Conservation (phyloP, 129 eudicot species). For the Heracleum sosnowskyi region DNA sequence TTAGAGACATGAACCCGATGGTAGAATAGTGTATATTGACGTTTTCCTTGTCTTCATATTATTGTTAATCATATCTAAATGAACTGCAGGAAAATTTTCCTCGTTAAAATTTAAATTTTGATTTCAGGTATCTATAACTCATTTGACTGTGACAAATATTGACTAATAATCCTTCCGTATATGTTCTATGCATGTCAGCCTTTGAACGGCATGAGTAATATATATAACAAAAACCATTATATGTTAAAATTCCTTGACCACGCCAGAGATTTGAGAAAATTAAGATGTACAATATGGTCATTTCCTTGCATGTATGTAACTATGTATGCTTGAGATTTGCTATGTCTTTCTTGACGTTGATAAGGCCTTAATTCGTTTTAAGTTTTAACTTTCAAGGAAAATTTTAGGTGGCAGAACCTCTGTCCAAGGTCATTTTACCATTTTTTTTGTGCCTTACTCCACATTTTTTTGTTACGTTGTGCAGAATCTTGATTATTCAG, state of each 20-base stretch:
- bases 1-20: too few relatives aligned
- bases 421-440: not conserved
- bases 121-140: not conserved
- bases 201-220: not conserved
- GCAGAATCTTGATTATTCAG: slow-evolving; percentile 52
- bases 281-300: not conserved
- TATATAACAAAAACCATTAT: not conserved
- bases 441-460: not conserved
- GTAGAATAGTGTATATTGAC: too few relatives aligned
- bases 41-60: too few relatives aligned
- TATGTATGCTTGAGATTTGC: not conserved
- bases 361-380: not conserved
- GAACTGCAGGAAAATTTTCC: too few relatives aligned
- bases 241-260: not conserved
- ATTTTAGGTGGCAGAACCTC: not conserved
- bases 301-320: not conserved
- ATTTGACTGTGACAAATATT: too few relatives aligned
- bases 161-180: not conserved
- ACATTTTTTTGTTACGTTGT: slow-evolving; percentile 9
- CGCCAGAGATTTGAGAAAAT: not conserved
- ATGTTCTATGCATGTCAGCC: not conserved
- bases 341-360: not conserved
- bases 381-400: not conserved
- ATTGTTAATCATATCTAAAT: too few relatives aligned
- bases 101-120: too few relatives aligned